Evolutionary conservation across 192 early-diverging fungal genomes (phyloP), one percentile per base, ranked within the genome.

Genomic region (Phycomyces nitens): DNA sequence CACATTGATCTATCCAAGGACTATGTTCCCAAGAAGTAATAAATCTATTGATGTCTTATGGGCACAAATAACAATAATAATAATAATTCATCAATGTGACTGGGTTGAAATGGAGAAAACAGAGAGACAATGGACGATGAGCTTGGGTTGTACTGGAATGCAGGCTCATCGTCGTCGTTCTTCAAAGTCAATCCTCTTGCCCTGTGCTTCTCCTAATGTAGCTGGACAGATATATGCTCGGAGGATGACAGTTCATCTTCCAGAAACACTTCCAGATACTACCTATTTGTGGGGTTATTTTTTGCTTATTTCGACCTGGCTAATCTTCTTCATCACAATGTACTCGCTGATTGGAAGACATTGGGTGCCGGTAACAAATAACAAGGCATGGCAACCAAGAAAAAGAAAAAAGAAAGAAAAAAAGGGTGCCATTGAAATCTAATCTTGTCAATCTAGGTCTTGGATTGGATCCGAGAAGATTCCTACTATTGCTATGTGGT

Each of bases 401-500:
- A 16, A 57, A 61, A 44, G 14, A 9, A 50, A 24, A 20, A 39
- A 1, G 24, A 41, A n/a, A n/a, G n/a, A n/a, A n/a, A n/a, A n/a
- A n/a, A n/a, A n/a, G n/a, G n/a, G n/a, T n/a, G n/a, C n/a, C n/a
- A n/a, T n/a, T n/a, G n/a, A n/a, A n/a, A 41, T 20, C 29, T 49
- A 14, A 39, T 27, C 16, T 42, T 0, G 15, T 41, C 64, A 42
- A 8, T 34, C 1, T 44, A 84, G 83, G 70, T 73, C 20, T 56
- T 93, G 39, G 89, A 91, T 66, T 82, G 83, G 56, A 83, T 93
- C 27, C 89, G 87, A 62, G 74, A 86, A 44, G 89, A 92, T 70
- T 73, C 80, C 26, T 92, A 95, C 72, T 98, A 93, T 72, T 89
- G 89, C 43, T 79, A 89, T 55, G 75, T 98, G 20, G 65, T 94